Base-by-base conservation (phyloP, 2,329 filamentous ascomycete genomes). In the Phaeosphaeriaceae sp. region DNA sequence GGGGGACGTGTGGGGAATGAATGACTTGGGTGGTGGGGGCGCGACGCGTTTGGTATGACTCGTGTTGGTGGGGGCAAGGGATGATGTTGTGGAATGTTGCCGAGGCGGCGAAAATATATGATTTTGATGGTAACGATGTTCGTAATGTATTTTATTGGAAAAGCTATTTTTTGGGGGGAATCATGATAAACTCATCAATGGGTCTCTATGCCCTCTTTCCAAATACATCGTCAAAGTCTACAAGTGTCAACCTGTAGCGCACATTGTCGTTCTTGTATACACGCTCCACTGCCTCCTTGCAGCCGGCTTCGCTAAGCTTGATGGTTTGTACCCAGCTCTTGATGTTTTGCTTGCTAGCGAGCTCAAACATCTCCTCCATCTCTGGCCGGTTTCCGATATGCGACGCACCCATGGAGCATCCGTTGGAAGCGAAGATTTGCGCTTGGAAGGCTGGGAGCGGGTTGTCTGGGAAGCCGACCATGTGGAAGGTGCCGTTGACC, bases 401-500 rank as follows among this genome's bases (percentile, higher is more conserved):
- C 50, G 74, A 77, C 16, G 79, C 77, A 36, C 79, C 78, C 54
- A 81, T 74, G 67, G 74, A 80, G 71, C 75, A 79, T 11, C 90
- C 90, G 74, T 93, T 95, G 58, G 74, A 74, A 51, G 90, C 80
- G 65, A 96, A 87, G 67, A 85, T 84, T 78, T 92, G 88, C 42
- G 88, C 87, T 75, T 84, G 86, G 59, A 94, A 81, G 46, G 80
- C 76, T 48, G 89, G 84, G 9, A 90, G 84, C 36, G 87, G 85
- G 54, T 90, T 87, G 69, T 92, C 89, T 3, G 90, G 90, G 66
- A 94, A 80, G 34, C 89, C 90, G 45, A 93, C 88, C 64, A 83
- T 89, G 71, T 93, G 84, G 84, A 89, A 94, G 68, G 82, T 83
- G 50, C 88, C 89, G 76, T 92, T 89, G 48, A 93, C 86, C 74